Conservation (phyloP, 2,329 filamentous ascomycete genomes). For the Alternaria triticina region DNA sequence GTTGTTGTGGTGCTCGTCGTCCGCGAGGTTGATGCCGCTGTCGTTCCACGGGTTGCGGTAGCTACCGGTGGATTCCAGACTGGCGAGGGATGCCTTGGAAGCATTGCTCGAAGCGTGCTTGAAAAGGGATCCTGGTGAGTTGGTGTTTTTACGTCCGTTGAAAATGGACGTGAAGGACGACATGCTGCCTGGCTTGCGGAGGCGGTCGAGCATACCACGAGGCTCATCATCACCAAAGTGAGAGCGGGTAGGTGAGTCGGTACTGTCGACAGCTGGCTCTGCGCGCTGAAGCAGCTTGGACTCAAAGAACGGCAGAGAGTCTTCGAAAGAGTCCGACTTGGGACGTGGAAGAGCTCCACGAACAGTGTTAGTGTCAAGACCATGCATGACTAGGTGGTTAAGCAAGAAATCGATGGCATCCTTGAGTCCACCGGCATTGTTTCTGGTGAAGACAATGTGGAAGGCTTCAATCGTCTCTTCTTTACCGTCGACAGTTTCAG, state of each 20-base stretch:
- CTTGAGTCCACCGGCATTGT: conserved; percentile 93
- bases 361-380: conserved; percentile 82
- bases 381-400: conserved; percentile 81
- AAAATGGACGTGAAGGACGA: conserved; percentile 95
- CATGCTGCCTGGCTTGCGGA: conserved; percentile 94
- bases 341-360: conserved; percentile 97
- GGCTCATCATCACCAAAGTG: conserved; percentile 86
- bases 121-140: conserved; percentile 79
- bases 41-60: conserved; percentile 99
- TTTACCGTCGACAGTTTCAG: conserved; percentile 49
- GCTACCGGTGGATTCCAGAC: conserved; percentile 93
- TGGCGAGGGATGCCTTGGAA: conserved; percentile 94
- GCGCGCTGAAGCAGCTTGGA: conserved; percentile 96
- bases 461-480: conserved; percentile 54
- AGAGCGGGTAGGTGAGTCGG: conserved; percentile 87
- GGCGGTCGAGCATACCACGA: conserved; percentile 81
- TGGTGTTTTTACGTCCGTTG: conserved; percentile 91
- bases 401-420: conserved; percentile 96
- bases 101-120: conserved; percentile 85
- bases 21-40: conserved; percentile 90
- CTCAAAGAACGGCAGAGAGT: conserved; percentile 94
- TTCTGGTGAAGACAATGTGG: conserved; percentile 78
- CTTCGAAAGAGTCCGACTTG: conserved; percentile 98
- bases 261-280: conserved; percentile 73
- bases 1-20: conserved; percentile 68